Base-by-base conservation (phyloP, 2,329 filamentous ascomycete genomes). In the Bipolaris cookei region DNA sequence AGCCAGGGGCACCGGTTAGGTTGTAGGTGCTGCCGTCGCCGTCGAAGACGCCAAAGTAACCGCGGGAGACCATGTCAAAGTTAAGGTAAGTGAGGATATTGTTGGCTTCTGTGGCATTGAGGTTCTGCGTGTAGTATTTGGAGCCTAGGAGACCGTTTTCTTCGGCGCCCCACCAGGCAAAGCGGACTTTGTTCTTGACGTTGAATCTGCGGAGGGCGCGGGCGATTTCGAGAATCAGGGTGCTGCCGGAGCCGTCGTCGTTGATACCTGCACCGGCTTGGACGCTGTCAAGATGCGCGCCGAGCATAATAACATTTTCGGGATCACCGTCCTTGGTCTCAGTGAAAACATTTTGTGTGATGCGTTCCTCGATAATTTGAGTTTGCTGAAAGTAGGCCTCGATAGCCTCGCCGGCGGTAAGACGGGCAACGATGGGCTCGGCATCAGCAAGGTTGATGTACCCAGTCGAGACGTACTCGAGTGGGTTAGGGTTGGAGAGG, bases 311-410 rank as follows among this genome's bases (percentile, higher is more conserved):
- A 41, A 76, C 68, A 48, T 76, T 76, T 49, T 68, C 64, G 28
- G 69, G 69, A 51, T 78, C 72, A 8, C 76, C 76, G 11, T 68
- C 68, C n/a, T 67, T 73, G 10, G 76, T 77, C 54, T 77, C 71
- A 7, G 76, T 76, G 58, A 79, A 71, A 44, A 79, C 69, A 44
- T 79, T 78, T 32, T 76, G 76, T 61, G 83, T 85, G 4, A 80
- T 81, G 14, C 79, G 76, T 57, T 81, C 82, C 60, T 84, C 80
- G 25, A 82, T 68, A 45, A 76, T 67, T 61, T 80, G 79, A 1
- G 77, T 80, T 51, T 80, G 78, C 60, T 80, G 77, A 63, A 80
- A 80, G 56, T 75, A 72, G 6, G 78, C 77, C 35, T 69, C 61
- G 6, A 80, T 51, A 6, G 62, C 61, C 56, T 82, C 79, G 0